Evolutionary conservation across 2,329 filamentous ascomycete species (phyloP), one percentile per base, ranked within the genome.

Genomic region (Hypoxylon sp.): DNA sequence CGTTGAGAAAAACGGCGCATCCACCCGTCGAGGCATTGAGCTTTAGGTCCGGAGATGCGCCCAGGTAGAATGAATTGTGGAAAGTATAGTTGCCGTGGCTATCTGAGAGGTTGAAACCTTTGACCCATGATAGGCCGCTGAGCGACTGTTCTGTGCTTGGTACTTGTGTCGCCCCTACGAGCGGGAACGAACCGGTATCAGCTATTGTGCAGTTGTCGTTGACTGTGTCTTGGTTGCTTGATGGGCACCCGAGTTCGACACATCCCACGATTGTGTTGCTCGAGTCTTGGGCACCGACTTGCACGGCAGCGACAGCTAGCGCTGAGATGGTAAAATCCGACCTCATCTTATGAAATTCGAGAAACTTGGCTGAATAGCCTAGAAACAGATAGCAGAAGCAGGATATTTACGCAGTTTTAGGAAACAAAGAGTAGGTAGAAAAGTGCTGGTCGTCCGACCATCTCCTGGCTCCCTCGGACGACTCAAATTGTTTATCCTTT

Each of bases 201-300:
- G 48, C 55, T 3, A 65, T 41, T 1, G 57, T 58, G 49, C 61
- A 65, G 25, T 65, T 54, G 46, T 63, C 63, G 11, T 53, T 52
- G 4, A 27, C 40, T 7, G 3, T 49, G 29, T 51, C 56, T 5
- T 20, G 13, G 9, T 38, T 13, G 19, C 20, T 35, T 1, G 57
- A 13, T 9, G 63, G 63, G 8, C 63, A 65, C 2, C 47, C 61
- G 2, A 65, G 17, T 2, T 62, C 62, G 4, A 38, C 50, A 51
- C 63, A 65, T 9, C 63, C 62, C 13, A 64, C 59, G 19, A 65
- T 64, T 2, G 59, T 64, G 12, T 45, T 25, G 23, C 56, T 57
- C 9, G 62, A 47, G 12, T 62, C 60, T 38, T 56, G 52, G 1
- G 52, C 52, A 6, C 58, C 55, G 17, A 44, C 46, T 13, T 27